phyloP scores from a whole-genome alignment of 306 rosid genomes.

The Crotalaria pallida region DNA sequence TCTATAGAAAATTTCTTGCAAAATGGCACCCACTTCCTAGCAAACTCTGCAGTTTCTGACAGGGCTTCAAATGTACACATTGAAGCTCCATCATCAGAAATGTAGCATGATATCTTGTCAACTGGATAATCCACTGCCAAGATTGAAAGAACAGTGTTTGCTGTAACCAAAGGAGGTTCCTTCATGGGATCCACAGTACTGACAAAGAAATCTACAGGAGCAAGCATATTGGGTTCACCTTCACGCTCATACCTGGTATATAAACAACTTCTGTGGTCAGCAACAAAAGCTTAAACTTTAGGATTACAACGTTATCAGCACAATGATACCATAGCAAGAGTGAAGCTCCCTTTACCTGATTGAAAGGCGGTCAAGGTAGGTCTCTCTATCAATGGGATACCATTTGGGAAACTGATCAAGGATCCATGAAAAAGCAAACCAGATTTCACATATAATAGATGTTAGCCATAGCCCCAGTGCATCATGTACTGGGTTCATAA shows the following conservation, averaged over 20 bases:
- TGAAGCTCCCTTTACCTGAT: slow-evolving; percentile 33
- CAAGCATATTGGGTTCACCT: slow-evolving; percentile 61
- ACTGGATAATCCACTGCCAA: slow-evolving; percentile 71
- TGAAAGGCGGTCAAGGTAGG: slow-evolving; percentile 70
- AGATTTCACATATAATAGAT: slow-evolving; percentile 68
- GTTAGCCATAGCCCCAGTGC: slow-evolving; percentile 67
- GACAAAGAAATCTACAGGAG: slow-evolving; percentile 63
- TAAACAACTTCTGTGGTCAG: background rate
- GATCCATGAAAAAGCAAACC: slow-evolving; percentile 78
- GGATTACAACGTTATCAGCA: background rate
- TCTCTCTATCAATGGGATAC: slow-evolving; percentile 75
- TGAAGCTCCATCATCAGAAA: slow-evolving; percentile 79
- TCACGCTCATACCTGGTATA: slow-evolving; percentile 42
- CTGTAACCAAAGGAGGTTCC: slow-evolving; percentile 74
- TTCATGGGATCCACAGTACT: slow-evolving; percentile 83
- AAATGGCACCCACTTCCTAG: slow-evolving; percentile 72
- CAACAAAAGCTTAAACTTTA: background rate
- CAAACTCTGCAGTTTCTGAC: slow-evolving; percentile 72
- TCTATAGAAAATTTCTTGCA: slow-evolving; percentile 61
- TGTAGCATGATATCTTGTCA: slow-evolving; percentile 65
- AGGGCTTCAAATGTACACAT: slow-evolving; percentile 67
- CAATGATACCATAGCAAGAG: background rate
- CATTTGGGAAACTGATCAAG: slow-evolving; percentile 82
- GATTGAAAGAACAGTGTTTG: slow-evolving; percentile 63
- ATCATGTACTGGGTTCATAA: slow-evolving; percentile 57